A percentile compares a stretch with the other conserved stretches of the same genome.
These are phyloP conservation scores for Rutstroemia sp. DNA, from an alignment of 2,329 filamentous ascomycete genomes.

Conservation along the genomic window DNA sequence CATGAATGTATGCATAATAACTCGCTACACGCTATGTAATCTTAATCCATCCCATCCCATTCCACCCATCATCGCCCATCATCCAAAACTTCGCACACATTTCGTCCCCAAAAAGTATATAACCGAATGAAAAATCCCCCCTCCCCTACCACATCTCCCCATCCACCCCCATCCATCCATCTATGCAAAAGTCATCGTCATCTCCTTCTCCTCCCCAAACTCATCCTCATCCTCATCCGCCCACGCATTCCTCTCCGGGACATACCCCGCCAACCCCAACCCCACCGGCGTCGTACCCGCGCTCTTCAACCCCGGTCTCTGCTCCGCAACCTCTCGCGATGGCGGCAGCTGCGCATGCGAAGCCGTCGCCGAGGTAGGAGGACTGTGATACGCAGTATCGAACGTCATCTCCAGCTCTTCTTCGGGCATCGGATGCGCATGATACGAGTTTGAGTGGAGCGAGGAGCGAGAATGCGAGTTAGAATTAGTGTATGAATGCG, in stretches of 20 bases:
- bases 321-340: background rate
- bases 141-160: background rate
- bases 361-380: conserved; percentile 14
- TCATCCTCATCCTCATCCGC: conserved; percentile 62
- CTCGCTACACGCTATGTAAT: background rate
- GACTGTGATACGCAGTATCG: conserved; percentile 46
- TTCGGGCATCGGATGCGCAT: conserved; percentile 18
- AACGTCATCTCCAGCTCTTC: conserved; percentile 64
- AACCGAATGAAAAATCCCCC: background rate
- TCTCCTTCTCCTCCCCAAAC: conserved; percentile 64
- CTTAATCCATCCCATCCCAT: background rate
- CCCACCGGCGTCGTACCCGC: conserved; percentile 37
- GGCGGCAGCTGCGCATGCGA: conserved; percentile 15
- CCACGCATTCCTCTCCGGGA: conserved; percentile 56
- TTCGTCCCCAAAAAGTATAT: background rate
- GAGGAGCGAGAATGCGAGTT: conserved; percentile 10
- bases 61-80: background rate
- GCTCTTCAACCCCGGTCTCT: conserved; percentile 36
- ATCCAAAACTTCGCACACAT: background rate
- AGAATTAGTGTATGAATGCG: conserved; percentile 4
- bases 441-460: conserved; percentile 8
- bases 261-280: background rate
- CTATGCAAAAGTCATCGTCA: conserved; percentile 68
- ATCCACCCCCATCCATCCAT: background rate
- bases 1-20: too few relatives aligned